Percentiles rank a stretch among this genome's conserved stretches.
These are phyloP conservation scores for Phaseolus lunatus DNA, from an alignment of 306 rosid species.

Conservation along the genomic window DNA sequence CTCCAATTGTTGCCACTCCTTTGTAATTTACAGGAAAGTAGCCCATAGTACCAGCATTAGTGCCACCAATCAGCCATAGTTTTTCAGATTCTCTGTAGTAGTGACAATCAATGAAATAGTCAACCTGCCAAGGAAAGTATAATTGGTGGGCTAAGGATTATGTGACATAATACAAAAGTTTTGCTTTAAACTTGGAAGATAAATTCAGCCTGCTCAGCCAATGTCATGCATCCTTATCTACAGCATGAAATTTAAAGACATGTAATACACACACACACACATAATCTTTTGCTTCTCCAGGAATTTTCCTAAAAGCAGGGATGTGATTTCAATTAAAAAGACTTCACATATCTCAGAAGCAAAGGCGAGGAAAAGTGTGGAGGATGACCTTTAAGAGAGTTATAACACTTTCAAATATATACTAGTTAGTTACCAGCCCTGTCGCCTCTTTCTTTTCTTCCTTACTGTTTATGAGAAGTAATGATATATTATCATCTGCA, in stretches of 20 bases:
- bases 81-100: constrained; percentile 69
- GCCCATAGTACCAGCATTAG: constrained; percentile 73
- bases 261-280: not conserved
- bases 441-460: not conserved
- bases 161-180: not conserved
- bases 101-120: constrained; percentile 89
- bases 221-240: not conserved
- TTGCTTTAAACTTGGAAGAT: not conserved
- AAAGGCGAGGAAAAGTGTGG: constrained; percentile 20
- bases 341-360: not conserved
- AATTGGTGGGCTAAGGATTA: not conserved
- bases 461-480: not conserved
- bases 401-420: not conserved
- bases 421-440: not conserved
- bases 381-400: constrained; percentile 14
- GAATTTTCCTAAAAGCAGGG: not conserved
- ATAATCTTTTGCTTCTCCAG: not conserved
- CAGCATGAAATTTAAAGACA: not conserved
- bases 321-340: not conserved
- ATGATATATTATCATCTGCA: constrained; percentile 12
- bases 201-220: not conserved
- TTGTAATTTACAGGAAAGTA: constrained; percentile 74
- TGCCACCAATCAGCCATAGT: constrained; percentile 88
- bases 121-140: constrained; percentile 65
- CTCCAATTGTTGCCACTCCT: constrained; percentile 60